Evolutionary conservation across 768 basidiomycete genomes (phyloP), one percentile per base, ranked within the genome.

Genomic region (Phylloporus scabripes): DNA sequence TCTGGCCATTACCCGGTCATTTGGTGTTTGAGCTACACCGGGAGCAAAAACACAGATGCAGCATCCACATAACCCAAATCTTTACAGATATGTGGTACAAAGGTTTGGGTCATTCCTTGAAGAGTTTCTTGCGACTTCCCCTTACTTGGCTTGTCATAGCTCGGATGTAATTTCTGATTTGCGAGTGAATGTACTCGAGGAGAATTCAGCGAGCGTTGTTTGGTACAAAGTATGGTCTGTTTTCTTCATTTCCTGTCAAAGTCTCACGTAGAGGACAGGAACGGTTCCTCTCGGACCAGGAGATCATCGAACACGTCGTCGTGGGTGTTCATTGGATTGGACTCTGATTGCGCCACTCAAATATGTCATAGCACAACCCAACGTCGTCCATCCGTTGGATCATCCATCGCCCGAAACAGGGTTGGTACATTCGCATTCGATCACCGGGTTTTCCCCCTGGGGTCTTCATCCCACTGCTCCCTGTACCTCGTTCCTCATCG

Each of bases 401-500:
- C 9, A 80, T 90, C 23, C 89, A 90, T 62, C 79, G 82, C 5
- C 89, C 89, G 1, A 80, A 81, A 49, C 79, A 84, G 24, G 89
- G 89, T 39, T 92, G 89, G 89, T 92, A 91, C 65, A 81, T 92
- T 51, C 84, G 84, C 36, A 69, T 92, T 21, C 78, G 85, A 31
- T 71, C 85, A 2, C 88, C 89, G 0, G 58, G 73, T 4, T 90
- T 89, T 54, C 83, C 86, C 0, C 82, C 79, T 11, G 69, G 77
- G 3, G 72, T 75, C 10, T 80, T 73, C 52, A 83, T 83, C 24
- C 74, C 80, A 1, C 60, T 83, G 7, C 67, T 72, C 20, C 80
- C 82, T 8, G 68, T 82, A 0, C 66, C 77, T 3, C 69, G 66
- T 21, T 64, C 66, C 23, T 75, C 78, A 0, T 72, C 73, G 1